Percentiles rank a stretch among this genome's conserved stretches.
Evolutionary conservation across 257 asterid genomes (phyloP).

Genomic region (Solanum commersonii): DNA sequence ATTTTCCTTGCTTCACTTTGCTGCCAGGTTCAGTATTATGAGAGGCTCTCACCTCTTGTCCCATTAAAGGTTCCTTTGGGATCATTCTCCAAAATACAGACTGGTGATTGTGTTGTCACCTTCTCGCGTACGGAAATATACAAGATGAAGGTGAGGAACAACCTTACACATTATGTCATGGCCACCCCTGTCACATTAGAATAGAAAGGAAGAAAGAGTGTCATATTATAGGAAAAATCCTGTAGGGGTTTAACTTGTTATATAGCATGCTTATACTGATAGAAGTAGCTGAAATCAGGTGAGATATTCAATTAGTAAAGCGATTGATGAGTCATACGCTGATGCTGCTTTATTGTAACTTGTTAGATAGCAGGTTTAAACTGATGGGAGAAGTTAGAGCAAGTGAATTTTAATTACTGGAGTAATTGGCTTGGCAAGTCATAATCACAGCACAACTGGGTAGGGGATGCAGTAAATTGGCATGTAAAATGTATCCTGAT

Average conservation of each 20-base stretch:
- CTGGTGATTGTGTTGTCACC: constrained; percentile 91
- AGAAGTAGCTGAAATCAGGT: neutral
- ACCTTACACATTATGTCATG: neutral
- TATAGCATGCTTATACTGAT: neutral
- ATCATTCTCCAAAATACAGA: constrained; percentile 50
- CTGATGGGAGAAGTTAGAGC: neutral
- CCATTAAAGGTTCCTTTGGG: constrained; percentile 70
- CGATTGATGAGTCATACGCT: neutral
- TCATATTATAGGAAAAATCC: neutral
- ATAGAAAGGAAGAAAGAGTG: neutral
- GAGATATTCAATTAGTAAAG: neutral
- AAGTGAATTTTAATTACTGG: neutral
- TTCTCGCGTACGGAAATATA: constrained; percentile 78
- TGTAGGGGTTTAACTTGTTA: neutral
- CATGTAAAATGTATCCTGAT: neutral
- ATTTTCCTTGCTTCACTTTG: constrained; percentile 3
- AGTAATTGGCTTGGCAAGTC: neutral
- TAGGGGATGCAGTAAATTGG: neutral
- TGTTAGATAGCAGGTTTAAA: neutral
- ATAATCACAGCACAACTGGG: neutral
- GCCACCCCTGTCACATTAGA: neutral
- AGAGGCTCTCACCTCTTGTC: constrained; percentile 93
- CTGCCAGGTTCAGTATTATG: constrained; percentile 69
- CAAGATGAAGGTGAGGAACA: constrained; percentile 51
- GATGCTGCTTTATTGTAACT: neutral